Evolutionary conservation across 768 basidiomycete species (phyloP).

Genomic region (Butyriboletus loyo): DNA sequence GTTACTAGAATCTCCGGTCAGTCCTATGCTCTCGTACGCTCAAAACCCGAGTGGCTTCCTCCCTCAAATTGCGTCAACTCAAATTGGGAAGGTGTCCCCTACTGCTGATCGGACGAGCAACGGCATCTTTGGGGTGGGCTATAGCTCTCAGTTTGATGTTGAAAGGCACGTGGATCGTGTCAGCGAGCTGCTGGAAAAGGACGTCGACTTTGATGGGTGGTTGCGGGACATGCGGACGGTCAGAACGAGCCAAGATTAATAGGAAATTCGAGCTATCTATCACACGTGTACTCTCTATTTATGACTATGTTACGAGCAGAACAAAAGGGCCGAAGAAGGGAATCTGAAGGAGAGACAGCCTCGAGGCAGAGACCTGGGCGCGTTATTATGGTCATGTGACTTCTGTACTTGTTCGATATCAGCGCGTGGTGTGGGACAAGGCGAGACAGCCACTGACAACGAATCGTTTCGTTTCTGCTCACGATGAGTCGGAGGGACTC

Average conservation of each 20-base stretch:
- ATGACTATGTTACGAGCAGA: slow-evolving; percentile 3
- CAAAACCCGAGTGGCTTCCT: slow-evolving; percentile 36
- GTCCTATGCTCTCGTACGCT: slow-evolving; percentile 33
- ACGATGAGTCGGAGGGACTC: slow-evolving; percentile 36
- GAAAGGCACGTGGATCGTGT: slow-evolving; percentile 53
- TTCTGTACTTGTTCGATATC: slow-evolving; percentile 32
- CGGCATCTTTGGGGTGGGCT: slow-evolving; percentile 39
- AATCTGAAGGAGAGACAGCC: slow-evolving; percentile 28
- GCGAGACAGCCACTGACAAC: slow-evolving; percentile 22
- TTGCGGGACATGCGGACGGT: slow-evolving; percentile 39
- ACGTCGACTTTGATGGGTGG: slow-evolving; percentile 58
- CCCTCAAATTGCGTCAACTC: slow-evolving; percentile 38
- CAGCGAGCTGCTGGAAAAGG: slow-evolving; percentile 52
- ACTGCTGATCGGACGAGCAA: slow-evolving; percentile 18
- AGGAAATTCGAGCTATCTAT: slow-evolving; percentile 3
- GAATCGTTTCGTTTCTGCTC: slow-evolving; percentile 17
- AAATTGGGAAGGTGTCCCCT: slow-evolving; percentile 19
- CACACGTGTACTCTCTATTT: slow-evolving; percentile 22
- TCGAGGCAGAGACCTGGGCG: slow-evolving; percentile 26
- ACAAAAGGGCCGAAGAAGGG: slow-evolving; percentile 21
- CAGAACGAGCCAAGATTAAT: slow-evolving; percentile 25
- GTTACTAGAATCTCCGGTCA: slow-evolving; percentile 34
- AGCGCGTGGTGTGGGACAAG: slow-evolving; percentile 29
- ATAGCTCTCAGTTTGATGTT: slow-evolving; percentile 58
- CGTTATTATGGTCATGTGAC: slow-evolving; percentile 30